Conservation (phyloP, 805 yeast species). For the Ogataea corticis region DNA sequence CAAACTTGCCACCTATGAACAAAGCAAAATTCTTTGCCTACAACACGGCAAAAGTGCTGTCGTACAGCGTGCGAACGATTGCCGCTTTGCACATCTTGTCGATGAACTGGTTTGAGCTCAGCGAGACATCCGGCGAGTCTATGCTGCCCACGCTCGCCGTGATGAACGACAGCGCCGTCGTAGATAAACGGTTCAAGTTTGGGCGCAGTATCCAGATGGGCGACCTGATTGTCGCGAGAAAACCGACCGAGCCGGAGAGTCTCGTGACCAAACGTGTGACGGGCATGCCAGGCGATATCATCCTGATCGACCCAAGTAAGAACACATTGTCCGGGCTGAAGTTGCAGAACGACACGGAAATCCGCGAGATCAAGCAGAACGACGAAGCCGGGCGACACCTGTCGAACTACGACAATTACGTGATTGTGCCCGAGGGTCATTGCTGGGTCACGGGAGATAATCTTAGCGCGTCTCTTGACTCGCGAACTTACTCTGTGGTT, state of each 20-base stretch:
- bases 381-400: slow-evolving; percentile 5
- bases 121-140: slow-evolving; percentile 85
- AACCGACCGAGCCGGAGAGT: slow-evolving; percentile 85
- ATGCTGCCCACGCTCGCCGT: slow-evolving; percentile 90
- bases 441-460: slow-evolving; percentile 98
- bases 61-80: slow-evolving; percentile 55
- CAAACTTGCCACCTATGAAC: not conserved
- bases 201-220: slow-evolving; percentile 77
- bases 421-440: slow-evolving; percentile 89
- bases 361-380: slow-evolving; percentile 19
- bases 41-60: slow-evolving; percentile 20
- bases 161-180: slow-evolving; percentile 75
- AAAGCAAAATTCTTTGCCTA: not conserved
- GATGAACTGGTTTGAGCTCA: slow-evolving; percentile 26
- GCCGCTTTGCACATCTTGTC: slow-evolving; percentile 60
- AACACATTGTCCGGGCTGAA: slow-evolving; percentile 42
- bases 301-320: slow-evolving; percentile 77
- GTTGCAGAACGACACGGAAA: slow-evolving; percentile 7
- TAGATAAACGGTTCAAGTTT: slow-evolving; percentile 58
- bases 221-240: slow-evolving; percentile 82
- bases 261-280: slow-evolving; percentile 91
- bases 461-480: slow-evolving; percentile 80
- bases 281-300: slow-evolving; percentile 93
- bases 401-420: slow-evolving; percentile 47
- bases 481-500: slow-evolving; percentile 83